Evolutionary conservation across 2,329 filamentous ascomycete genomes (phyloP).

Genomic region (Nothopassalora personata): DNA sequence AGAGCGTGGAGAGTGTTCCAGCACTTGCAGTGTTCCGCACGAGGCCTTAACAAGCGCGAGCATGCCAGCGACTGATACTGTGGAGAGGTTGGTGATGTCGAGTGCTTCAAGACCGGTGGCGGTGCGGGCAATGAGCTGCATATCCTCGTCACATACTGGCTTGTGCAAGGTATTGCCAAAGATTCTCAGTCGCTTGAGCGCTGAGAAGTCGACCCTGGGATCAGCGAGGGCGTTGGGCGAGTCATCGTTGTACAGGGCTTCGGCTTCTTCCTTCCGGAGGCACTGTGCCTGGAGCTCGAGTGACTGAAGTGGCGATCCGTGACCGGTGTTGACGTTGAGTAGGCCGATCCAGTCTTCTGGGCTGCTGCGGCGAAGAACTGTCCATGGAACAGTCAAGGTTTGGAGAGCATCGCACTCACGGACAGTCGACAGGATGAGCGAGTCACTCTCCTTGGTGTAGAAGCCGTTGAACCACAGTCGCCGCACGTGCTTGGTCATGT

Average conservation of each 20-base stretch:
- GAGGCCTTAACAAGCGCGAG: constrained; percentile 50
- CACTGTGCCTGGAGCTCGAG: constrained; percentile 49
- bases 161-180: constrained; percentile 51
- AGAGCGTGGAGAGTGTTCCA: constrained; percentile 51
- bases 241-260: constrained; percentile 36
- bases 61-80: constrained; percentile 49
- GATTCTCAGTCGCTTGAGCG: constrained; percentile 48
- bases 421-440: constrained; percentile 45
- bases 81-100: constrained; percentile 50
- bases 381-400: constrained; percentile 50
- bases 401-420: constrained; percentile 44
- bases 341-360: constrained; percentile 46
- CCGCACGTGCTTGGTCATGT: constrained; percentile 45
- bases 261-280: constrained; percentile 43
- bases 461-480: constrained; percentile 54
- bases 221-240: constrained; percentile 39
- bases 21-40: constrained; percentile 43
- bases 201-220: constrained; percentile 43
- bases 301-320: constrained; percentile 42
- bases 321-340: constrained; percentile 37
- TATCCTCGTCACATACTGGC: constrained; percentile 47
- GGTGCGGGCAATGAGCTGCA: constrained; percentile 47
- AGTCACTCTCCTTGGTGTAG: constrained; percentile 47
- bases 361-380: constrained; percentile 45
- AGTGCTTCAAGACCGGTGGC: constrained; percentile 49